Evolutionary conservation across 768 basidiomycete species (phyloP).

Genomic region (Pluteus cervinus): DNA sequence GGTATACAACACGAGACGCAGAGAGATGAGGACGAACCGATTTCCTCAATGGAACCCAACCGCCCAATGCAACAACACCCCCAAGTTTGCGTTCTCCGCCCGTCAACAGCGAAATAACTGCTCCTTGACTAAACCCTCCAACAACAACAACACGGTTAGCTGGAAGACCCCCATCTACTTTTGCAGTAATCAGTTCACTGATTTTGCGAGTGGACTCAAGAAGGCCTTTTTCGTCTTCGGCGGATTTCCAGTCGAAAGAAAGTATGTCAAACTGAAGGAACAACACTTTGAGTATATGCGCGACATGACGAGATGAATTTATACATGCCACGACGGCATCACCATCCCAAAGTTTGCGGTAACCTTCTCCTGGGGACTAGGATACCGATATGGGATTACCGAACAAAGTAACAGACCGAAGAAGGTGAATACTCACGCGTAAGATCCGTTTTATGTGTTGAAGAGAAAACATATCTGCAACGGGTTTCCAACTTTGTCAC

Average conservation of each 20-base stretch:
- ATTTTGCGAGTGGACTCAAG: slow-evolving; percentile 54
- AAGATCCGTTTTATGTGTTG: slow-evolving; percentile 87
- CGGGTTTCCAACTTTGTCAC: slow-evolving; percentile 76
- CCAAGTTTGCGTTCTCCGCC: slow-evolving; percentile 63
- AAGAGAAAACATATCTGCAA: slow-evolving; percentile 64
- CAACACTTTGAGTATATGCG: slow-evolving; percentile 5
- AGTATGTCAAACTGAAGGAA: slow-evolving; percentile 68
- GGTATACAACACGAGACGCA: too few relatives aligned
- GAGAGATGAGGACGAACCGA: too few relatives aligned
- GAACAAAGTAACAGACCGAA: slow-evolving; percentile 2
- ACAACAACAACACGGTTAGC: slow-evolving; percentile 67
- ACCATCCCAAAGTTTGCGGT: slow-evolving; percentile 67
- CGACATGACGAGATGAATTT: slow-evolving; percentile 1
- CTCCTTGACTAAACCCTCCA: slow-evolving; percentile 89
- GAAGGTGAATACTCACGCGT: slow-evolving; percentile 48
- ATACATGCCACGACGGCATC: slow-evolving; percentile 70
- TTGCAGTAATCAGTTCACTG: slow-evolving; percentile 64
- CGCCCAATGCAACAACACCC: slow-evolving; percentile 69
- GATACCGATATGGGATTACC: slow-evolving; percentile 38
- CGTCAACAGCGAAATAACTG: slow-evolving; percentile 66
- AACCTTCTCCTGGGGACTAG: slow-evolving; percentile 56
- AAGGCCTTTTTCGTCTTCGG: slow-evolving; percentile 79
- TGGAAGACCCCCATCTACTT: slow-evolving; percentile 66
- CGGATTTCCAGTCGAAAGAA: slow-evolving; percentile 51
- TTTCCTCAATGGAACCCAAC: slow-evolving; percentile 82